Conservation (phyloP, 805 yeast species). For the Metschnikowia continentalis region DNA sequence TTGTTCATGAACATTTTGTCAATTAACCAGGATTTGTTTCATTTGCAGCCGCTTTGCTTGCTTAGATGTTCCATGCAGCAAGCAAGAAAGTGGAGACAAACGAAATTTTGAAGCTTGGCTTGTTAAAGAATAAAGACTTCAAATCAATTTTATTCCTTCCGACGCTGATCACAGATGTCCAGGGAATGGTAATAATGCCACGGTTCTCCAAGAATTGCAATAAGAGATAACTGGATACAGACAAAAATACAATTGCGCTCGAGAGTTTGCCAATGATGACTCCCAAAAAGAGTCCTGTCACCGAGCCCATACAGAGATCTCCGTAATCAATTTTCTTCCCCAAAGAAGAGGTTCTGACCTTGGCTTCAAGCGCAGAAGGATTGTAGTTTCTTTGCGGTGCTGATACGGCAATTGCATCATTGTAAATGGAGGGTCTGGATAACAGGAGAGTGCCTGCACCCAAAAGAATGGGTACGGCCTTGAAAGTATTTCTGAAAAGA, state of each 20-base stretch:
- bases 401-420: constrained; percentile 15
- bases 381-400: constrained; percentile 10
- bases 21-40: not conserved
- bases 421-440: constrained; percentile 9
- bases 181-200: constrained; percentile 47
- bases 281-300: constrained; percentile 58
- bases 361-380: constrained; percentile 11
- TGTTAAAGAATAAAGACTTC: constrained; percentile 49
- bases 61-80: constrained; percentile 50
- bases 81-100: constrained; percentile 52
- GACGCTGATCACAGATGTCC: constrained; percentile 32
- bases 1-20: too few species aligned
- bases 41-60: not conserved
- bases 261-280: constrained; percentile 58
- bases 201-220: constrained; percentile 54
- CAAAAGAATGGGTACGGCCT: constrained; percentile 11
- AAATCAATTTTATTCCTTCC: constrained; percentile 41
- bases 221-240: constrained; percentile 40
- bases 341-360: constrained; percentile 21
- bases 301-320: constrained; percentile 60
- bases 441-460: constrained; percentile 14
- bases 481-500: constrained; percentile 10
- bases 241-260: constrained; percentile 46
- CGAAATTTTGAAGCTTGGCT: constrained; percentile 58
- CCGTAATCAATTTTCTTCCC: constrained; percentile 53